Evolutionary conservation across 2,329 filamentous ascomycete genomes (phyloP), one percentile per base, ranked within the genome.

Genomic region (Stagonosporopsis rhizophila): DNA sequence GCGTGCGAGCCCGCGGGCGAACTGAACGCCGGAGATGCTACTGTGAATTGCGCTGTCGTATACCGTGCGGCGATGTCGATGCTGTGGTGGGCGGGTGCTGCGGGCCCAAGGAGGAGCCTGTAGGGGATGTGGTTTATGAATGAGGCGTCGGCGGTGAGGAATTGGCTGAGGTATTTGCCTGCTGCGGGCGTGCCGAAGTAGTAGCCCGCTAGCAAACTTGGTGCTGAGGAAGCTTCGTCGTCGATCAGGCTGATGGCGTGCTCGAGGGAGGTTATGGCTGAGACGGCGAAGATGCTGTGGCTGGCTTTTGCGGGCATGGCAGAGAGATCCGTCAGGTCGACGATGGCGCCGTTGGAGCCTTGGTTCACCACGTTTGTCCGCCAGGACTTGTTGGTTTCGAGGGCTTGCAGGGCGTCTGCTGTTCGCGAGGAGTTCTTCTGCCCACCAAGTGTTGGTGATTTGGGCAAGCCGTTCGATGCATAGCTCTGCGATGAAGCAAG

Each of bases 151-250:
- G 83, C 76, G 8, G 77, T 65, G 32, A 87, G 73, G 68, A 84
- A 86, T 60, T 88, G 83, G 7, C 79, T 77, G 4, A 88, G 76
- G 59, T 88, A 89, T 67, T 88, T 88, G 15, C 80, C 83, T 2
- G 81, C 74, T 1, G 75, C 59, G 0, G 80, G 75, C 20, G 75
- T 74, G 9, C 80, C 80, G 66, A 86, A 88, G 58, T 83, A 75
- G 62, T 85, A 87, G 2, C 80, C 76, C 19, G 82, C 82, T 0
- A 80, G 70, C 1, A 82, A 64, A 2, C 41, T 59, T 0, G 61
- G 39, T 56, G 56, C 39, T 2, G 52, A 38, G 2, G 60, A 70
- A n/a, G 67, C 74, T 61, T 69, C 67, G 47, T 74, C 76, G 15
- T 77, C 65, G 6, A 68, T 48, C 12, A 82, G 67, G 55, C 83